phyloP scores from a whole-genome alignment of 1,284 basidiomycete genomes.

The Austroboletus niveus region DNA sequence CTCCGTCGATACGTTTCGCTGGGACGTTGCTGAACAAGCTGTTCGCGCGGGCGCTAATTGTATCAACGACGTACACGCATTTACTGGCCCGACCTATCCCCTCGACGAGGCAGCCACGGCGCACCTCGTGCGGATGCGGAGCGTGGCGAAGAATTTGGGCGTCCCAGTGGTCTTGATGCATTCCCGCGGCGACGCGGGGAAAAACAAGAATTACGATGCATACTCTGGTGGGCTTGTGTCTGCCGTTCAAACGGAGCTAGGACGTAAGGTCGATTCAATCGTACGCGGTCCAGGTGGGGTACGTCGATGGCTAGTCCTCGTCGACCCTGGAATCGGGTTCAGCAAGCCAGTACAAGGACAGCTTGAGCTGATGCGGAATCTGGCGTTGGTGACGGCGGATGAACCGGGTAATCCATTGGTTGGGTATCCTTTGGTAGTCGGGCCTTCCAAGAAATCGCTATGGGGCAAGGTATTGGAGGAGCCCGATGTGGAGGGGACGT shows the following conservation, averaged over 20 bases:
- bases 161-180: conserved; percentile 92
- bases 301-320: conserved; percentile 86
- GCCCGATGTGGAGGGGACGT: conserved; percentile 44
- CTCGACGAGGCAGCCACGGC: conserved; percentile 33
- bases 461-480: conserved; percentile 62
- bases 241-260: conserved; percentile 76
- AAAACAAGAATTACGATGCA: conserved; percentile 54
- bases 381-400: conserved; percentile 49
- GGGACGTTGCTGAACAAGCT: conserved; percentile 76
- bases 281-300: conserved; percentile 74
- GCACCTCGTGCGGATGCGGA: too few species aligned
- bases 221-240: conserved; percentile 42
- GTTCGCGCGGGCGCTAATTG: conserved; percentile 83
- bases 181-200: conserved; percentile 77
- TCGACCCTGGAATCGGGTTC: conserved; percentile 93
- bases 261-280: conserved; percentile 63
- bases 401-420: conserved; percentile 49
- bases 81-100: conserved; percentile 64
- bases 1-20: conserved; percentile 92
- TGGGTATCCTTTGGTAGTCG: conserved; percentile 75
- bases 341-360: conserved; percentile 86
- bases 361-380: conserved; percentile 62
- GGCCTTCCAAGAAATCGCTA: conserved; percentile 82
- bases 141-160: conserved; percentile 59
- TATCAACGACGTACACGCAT: too few species aligned